Base-by-base conservation (phyloP, 805 yeast species). In the Candida pseudoglaebosa region DNA sequence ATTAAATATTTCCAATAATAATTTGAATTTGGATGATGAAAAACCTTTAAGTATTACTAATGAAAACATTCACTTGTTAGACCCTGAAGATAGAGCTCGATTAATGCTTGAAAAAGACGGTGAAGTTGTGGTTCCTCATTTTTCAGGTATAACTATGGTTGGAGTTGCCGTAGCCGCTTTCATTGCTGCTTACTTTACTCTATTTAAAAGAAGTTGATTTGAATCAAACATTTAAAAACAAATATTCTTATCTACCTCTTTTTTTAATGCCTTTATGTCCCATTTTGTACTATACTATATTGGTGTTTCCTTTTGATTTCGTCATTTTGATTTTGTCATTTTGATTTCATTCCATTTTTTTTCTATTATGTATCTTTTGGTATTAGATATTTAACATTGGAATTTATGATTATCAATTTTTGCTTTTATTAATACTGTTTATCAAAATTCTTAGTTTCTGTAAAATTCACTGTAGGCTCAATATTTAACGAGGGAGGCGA, bases 61-160 rank as follows among this genome's bases (percentile, higher is more conserved):
- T 6, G 54, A 47, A 30, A 67, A 70, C 24, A 61, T 64, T 19
- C 75, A 71, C 40, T 46, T 60, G 20, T 50, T 68, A 39, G 87
- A 82, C 52, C 82, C 85, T 0, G 91, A 84, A 52, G 91, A 84
- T 57, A 71, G 84, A 41, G 79, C 83, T 5, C 47, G 73, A 37
- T 48, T 64, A 18, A 45, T 57, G 31, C 47, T 49, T 20, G 49
- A 48, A 19, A 46, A 48, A 28, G 59, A 48, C 15, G 52, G 44
- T 28, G 44, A 46, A 20, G 17, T 21, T 13, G 42, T 42, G 5
- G 48, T 44, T 4, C 41, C 37, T 6, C 40, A 46, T 24, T 39
- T 55, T 26, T 42, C 49, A 13, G 39, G 32, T 36, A 32, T 30
- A 34, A 58, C 54, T 22, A 42, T 56, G 14, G 46, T 56, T 17